Evolutionary conservation across 1,284 basidiomycete genomes (phyloP).

Genomic region (Pseudozyma hubeiensis): DNA sequence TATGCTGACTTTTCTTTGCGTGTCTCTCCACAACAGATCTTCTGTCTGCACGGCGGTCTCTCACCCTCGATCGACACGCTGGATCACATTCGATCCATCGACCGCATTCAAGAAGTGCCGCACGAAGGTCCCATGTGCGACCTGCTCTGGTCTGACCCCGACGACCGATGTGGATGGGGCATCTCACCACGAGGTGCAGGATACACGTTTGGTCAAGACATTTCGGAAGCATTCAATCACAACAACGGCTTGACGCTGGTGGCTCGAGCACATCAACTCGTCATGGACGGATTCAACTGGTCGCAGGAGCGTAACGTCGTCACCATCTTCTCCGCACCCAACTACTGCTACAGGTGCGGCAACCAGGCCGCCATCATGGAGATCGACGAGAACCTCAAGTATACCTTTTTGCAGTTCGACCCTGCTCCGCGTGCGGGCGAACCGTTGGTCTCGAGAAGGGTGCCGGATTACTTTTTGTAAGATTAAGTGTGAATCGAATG

Average conservation of each 20-base stretch:
- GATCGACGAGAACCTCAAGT: conserved; percentile 97
- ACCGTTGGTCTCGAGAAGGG: conserved; percentile 95
- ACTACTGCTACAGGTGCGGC: conserved; percentile 93
- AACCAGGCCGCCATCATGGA: conserved; percentile 99
- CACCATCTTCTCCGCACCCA: conserved; percentile 96
- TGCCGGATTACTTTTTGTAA: conserved; percentile 78
- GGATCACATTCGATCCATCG: conserved; percentile 97
- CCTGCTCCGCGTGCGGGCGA: conserved; percentile 97
- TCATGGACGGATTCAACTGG: conserved; percentile 99
- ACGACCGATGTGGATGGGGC: conserved; percentile 99
- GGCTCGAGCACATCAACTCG: conserved; percentile 73
- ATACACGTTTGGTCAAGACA: conserved; percentile 99
- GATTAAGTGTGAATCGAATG: conserved; percentile 4
- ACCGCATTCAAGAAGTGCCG: conserved; percentile 97
- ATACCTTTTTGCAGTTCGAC: conserved; percentile 98
- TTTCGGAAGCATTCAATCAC: conserved; percentile 97
- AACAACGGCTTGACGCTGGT: conserved; percentile 98
- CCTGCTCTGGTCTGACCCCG: conserved; percentile 97
- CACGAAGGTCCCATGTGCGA: conserved; percentile 99
- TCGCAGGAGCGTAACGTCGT: conserved; percentile 99
- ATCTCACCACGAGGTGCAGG: conserved; percentile 98
- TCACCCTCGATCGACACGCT: conserved; percentile 99
- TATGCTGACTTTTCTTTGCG: not conserved
- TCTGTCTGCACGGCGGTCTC: conserved; percentile 97
- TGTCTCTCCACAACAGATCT: conserved; percentile 76